Evolutionary conservation across 768 basidiomycete species (phyloP).

Genomic region (Wakefieldia striispora): DNA sequence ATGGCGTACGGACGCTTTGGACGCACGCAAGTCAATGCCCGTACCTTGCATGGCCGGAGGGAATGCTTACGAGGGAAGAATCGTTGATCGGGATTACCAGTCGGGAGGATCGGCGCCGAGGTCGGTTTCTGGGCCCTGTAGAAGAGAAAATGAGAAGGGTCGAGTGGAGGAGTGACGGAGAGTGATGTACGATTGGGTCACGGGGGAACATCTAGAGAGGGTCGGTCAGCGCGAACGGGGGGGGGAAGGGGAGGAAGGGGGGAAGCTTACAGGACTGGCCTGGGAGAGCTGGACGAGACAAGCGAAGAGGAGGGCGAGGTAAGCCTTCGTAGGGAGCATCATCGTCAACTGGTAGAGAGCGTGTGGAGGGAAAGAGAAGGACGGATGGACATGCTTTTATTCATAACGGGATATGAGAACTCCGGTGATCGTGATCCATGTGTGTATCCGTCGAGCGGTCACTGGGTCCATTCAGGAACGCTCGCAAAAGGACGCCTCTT

Average conservation of each 20-base stretch:
- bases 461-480: constrained; percentile 24
- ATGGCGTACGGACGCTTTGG: not conserved
- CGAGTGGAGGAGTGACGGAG: not conserved
- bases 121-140: constrained; percentile 20
- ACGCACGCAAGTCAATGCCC: not conserved
- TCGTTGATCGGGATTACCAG: constrained; percentile 17
- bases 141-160: constrained; percentile 3
- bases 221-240: not conserved
- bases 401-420: constrained; percentile 19
- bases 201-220: constrained; percentile 11
- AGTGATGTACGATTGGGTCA: constrained; percentile 9
- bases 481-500: constrained; percentile 2
- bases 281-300: constrained; percentile 21
- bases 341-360: not conserved
- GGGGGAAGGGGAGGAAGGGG: not conserved
- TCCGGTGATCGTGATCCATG: constrained; percentile 20
- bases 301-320: constrained; percentile 19
- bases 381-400: not conserved
- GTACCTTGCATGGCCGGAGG: not conserved
- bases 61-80: constrained; percentile 10
- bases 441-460: constrained; percentile 15
- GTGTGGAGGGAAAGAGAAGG: not conserved
- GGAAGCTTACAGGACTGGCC: constrained; percentile 21
- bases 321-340: constrained; percentile 23
- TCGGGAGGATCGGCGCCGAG: constrained; percentile 20